Percentiles rank a stretch among this genome's conserved stretches.
Evolutionary conservation across 2,329 filamentous ascomycete genomes (phyloP).

Genomic region (Hymenoscyphus repandus): DNA sequence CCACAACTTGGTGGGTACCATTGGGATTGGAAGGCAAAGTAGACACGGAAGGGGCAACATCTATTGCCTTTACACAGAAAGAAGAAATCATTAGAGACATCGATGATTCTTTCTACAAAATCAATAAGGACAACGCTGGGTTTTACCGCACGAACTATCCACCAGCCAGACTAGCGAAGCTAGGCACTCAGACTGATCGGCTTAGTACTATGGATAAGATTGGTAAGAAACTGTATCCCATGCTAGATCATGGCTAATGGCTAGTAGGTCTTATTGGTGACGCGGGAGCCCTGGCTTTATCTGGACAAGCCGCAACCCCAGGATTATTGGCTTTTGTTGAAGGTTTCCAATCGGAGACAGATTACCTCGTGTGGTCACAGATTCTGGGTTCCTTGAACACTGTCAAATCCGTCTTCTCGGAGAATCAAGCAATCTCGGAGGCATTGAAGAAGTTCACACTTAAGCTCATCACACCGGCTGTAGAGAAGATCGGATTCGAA

Average conservation of each 20-base stretch:
- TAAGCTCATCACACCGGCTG: slow-evolving; percentile 68
- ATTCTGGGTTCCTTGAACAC: slow-evolving; percentile 70
- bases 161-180: slow-evolving; percentile 71
- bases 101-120: slow-evolving; percentile 80
- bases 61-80: slow-evolving; percentile 68
- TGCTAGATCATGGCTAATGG: background rate
- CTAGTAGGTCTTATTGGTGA: slow-evolving; percentile 65
- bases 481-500: slow-evolving; percentile 81
- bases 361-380: slow-evolving; percentile 86
- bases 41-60: slow-evolving; percentile 55
- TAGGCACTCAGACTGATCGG: slow-evolving; percentile 70
- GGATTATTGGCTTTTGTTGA: slow-evolving; percentile 79
- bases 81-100: slow-evolving; percentile 71
- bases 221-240: slow-evolving; percentile 37
- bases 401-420: slow-evolving; percentile 79
- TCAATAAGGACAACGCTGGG: slow-evolving; percentile 84
- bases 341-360: slow-evolving; percentile 74
- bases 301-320: slow-evolving; percentile 77
- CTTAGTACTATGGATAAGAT: slow-evolving; percentile 88
- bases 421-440: slow-evolving; percentile 64
- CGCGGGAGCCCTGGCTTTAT: slow-evolving; percentile 80
- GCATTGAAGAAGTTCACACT: slow-evolving; percentile 75
- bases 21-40: slow-evolving; percentile 76
- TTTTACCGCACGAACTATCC: slow-evolving; percentile 95
- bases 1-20: slow-evolving; percentile 94